Evolutionary conservation across 176 grass and related monocot genomes (phyloP).

Genomic region (Pontederia crassipes): DNA sequence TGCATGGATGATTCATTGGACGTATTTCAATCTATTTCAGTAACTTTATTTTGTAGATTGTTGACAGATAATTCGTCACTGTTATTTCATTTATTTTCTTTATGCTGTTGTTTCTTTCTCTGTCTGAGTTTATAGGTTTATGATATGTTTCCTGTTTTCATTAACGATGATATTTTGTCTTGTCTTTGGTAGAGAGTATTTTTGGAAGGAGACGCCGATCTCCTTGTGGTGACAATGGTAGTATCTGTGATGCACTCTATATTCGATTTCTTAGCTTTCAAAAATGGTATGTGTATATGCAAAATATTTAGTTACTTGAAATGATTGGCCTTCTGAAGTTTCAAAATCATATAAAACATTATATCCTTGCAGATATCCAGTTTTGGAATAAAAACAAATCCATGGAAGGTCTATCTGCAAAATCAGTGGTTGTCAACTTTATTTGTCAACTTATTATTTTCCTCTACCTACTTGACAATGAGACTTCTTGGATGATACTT

Average conservation of each 20-base stretch:
- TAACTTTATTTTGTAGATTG: too few species aligned
- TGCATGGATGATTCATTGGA: too few species aligned
- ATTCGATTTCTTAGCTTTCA: constrained; percentile 99
- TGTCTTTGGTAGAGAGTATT: constrained; percentile 72
- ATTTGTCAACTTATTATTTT: constrained; percentile 88
- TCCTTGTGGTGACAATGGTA: constrained; percentile 68
- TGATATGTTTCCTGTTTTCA: too few species aligned
- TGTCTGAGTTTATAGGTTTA: too few species aligned
- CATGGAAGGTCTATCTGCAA: constrained; percentile 96
- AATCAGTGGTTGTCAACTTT: constrained; percentile 97
- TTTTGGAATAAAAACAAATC: constrained; percentile 99
- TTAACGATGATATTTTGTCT: background rate
- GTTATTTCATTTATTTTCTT: too few species aligned
- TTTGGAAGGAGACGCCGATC: constrained; percentile 93
- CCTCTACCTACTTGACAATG: constrained; percentile 94
- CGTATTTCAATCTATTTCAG: too few species aligned
- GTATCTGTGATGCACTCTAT: constrained; percentile 89
- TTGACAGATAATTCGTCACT: too few species aligned
- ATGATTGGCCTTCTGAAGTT: constrained; percentile 7
- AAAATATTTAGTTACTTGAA: background rate
- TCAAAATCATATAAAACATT: background rate
- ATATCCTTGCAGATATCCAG: constrained; percentile 71
- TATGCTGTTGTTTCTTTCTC: too few species aligned
- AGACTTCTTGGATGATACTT: constrained; percentile 99
- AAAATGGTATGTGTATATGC: constrained; percentile 60